Conservation (phyloP, 2,329 filamentous ascomycete species). For the Alternaria viburni region DNA sequence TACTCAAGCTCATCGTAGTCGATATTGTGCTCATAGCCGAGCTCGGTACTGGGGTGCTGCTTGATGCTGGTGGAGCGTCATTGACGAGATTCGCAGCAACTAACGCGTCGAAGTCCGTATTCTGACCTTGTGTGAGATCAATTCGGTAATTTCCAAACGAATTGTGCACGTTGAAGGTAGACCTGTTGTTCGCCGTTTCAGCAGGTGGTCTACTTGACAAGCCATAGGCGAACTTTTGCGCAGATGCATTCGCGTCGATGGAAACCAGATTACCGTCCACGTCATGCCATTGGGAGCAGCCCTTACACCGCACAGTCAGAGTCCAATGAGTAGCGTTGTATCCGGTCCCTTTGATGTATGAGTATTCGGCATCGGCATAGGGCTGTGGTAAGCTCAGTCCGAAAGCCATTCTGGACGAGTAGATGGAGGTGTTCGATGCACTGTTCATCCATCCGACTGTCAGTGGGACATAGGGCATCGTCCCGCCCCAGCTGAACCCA, state of each 20-base stretch:
- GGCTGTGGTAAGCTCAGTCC: slow-evolving; percentile 38
- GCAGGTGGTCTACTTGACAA: slow-evolving; percentile 24
- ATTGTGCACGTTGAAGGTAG: slow-evolving; percentile 40
- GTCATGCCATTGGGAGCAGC: slow-evolving; percentile 39
- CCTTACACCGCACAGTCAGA: slow-evolving; percentile 38
- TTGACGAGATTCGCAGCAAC: slow-evolving; percentile 31
- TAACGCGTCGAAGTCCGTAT: slow-evolving; percentile 31
- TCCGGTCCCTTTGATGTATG: slow-evolving; percentile 40
- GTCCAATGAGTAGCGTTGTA: slow-evolving; percentile 43
- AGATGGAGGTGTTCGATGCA: slow-evolving; percentile 43
- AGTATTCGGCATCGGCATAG: slow-evolving; percentile 34
- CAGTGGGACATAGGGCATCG: slow-evolving; percentile 58
- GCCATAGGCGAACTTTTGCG: slow-evolving; percentile 34
- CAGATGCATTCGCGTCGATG: slow-evolving; percentile 23
- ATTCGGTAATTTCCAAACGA: slow-evolving; percentile 37
- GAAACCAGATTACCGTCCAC: slow-evolving; percentile 31
- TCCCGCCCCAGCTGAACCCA: slow-evolving; percentile 58
- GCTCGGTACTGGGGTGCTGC: slow-evolving; percentile 9
- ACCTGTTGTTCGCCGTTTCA: slow-evolving; percentile 39
- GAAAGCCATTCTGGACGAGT: slow-evolving; percentile 55
- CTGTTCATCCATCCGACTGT: slow-evolving; percentile 56
- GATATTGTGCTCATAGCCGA: slow-evolving; percentile 15
- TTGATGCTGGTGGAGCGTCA: slow-evolving; percentile 21
- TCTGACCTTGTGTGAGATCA: slow-evolving; percentile 32
- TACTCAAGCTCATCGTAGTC: slow-evolving; percentile 23